Evolutionary conservation across 2,329 filamentous ascomycete species (phyloP).

Genomic region (Salinomyces thailandicus): DNA sequence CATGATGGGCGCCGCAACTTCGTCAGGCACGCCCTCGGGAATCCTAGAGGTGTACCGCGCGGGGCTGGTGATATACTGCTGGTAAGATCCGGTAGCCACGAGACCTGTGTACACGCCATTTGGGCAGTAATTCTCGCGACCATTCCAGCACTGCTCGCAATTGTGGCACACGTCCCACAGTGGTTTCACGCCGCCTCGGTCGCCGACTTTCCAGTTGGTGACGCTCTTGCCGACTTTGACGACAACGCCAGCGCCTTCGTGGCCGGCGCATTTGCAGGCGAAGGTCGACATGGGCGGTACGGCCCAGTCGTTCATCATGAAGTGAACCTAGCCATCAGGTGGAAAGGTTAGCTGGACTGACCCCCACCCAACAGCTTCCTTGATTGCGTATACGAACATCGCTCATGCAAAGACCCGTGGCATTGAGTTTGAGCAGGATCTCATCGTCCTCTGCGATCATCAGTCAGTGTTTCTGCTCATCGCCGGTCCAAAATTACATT

Average conservation of each 20-base stretch:
- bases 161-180: constrained; percentile 42
- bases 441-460: constrained; percentile 34
- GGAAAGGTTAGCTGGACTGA: too few species aligned
- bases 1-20: constrained; percentile 51
- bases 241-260: constrained; percentile 49
- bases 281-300: constrained; percentile 36
- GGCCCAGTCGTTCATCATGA: constrained; percentile 43
- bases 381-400: constrained; percentile 52
- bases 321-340: too few species aligned
- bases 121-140: constrained; percentile 44
- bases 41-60: constrained; percentile 46
- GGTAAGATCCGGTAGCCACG: constrained; percentile 40
- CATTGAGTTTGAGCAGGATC: constrained; percentile 47
- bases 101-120: constrained; percentile 39
- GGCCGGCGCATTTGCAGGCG: constrained; percentile 25
- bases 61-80: constrained; percentile 49
- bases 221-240: constrained; percentile 46
- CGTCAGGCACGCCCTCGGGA: constrained; percentile 45
- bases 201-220: constrained; percentile 43
- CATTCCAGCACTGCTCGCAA: constrained; percentile 40
- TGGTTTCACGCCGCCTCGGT: constrained; percentile 42
- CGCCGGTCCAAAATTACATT: too few species aligned
- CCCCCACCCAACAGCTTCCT: too few species aligned
- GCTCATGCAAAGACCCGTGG: constrained; percentile 47
- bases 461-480: too few species aligned